These are phyloP conservation scores for Phytophthora multivora DNA, from an alignment of 352 stramenopile genomes.

Conservation along the genomic window DNA sequence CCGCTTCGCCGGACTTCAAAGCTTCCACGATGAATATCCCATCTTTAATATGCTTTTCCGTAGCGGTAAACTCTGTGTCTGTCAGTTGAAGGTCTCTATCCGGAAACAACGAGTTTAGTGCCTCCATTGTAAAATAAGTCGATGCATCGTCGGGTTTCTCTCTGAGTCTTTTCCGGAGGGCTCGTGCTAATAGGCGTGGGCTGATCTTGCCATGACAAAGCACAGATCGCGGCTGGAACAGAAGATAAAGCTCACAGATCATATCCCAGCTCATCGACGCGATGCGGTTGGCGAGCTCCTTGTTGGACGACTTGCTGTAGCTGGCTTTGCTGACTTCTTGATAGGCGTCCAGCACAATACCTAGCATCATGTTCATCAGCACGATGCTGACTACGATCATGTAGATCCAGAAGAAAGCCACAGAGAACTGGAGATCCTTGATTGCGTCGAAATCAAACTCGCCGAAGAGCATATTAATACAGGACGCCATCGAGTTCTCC, in stretches of 20 bases:
- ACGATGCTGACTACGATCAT: not conserved
- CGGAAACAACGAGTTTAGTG: conserved; percentile 26
- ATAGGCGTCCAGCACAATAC: not conserved
- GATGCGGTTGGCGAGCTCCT: conserved; percentile 25
- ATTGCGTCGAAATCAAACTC: not conserved
- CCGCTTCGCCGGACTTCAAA: conserved; percentile 10
- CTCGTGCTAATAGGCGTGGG: conserved; percentile 16
- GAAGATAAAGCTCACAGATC: conserved; percentile 8
- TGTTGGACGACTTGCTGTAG: conserved; percentile 30
- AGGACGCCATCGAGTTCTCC: not conserved
- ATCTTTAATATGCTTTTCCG: conserved; percentile 20
- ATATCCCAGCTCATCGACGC: conserved; percentile 26
- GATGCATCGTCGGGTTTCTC: not conserved
- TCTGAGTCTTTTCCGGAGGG: conserved; percentile 7
- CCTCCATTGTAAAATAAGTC: conserved; percentile 7
- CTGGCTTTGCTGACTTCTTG: conserved; percentile 42
- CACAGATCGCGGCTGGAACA: not conserved
- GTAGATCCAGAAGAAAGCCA: not conserved
- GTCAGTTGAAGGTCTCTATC: not conserved
- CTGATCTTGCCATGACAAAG: conserved; percentile 26
- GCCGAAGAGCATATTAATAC: not conserved
- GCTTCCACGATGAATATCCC: conserved; percentile 15
- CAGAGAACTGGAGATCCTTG: not conserved
- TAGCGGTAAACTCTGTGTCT: conserved; percentile 9
- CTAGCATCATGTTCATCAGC: not conserved